Percentiles rank a stretch among this genome's conserved stretches.
phyloP scores from a whole-genome alignment of 2,329 filamentous ascomycete genomes.

The Huntiella decipiens region DNA sequence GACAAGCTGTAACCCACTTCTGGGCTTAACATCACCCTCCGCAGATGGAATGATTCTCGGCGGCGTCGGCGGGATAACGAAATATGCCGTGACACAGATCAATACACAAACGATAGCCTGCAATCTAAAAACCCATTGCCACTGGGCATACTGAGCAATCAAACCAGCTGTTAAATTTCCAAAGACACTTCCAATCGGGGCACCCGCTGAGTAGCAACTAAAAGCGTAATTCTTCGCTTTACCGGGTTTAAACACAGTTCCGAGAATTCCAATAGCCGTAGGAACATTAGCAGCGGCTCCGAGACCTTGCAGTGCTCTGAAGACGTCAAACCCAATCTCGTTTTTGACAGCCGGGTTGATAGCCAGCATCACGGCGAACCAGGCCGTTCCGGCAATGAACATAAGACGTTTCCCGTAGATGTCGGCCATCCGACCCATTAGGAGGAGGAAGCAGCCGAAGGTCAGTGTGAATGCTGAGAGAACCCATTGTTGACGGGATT shows the following conservation, averaged over 20 bases:
- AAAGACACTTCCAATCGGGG: slow-evolving; percentile 43
- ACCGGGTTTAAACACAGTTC: slow-evolving; percentile 46
- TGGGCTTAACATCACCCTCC: not conserved
- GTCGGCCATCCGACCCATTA: slow-evolving; percentile 50
- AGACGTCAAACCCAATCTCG: slow-evolving; percentile 48
- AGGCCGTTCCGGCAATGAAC: slow-evolving; percentile 44
- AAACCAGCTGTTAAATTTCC: slow-evolving; percentile 47
- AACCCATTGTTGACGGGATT: slow-evolving; percentile 44
- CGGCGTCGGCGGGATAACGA: slow-evolving; percentile 38
- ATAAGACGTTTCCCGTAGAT: slow-evolving; percentile 47
- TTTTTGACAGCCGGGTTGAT: slow-evolving; percentile 44
- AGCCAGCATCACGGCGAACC: slow-evolving; percentile 39
- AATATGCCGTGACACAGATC: slow-evolving; percentile 35
- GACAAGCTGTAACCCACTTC: slow-evolving; percentile 5
- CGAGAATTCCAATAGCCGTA: slow-evolving; percentile 51
- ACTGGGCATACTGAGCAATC: slow-evolving; percentile 40
- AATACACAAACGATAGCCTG: slow-evolving; percentile 39
- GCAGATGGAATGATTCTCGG: slow-evolving; percentile 12
- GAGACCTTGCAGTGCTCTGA: slow-evolving; percentile 47
- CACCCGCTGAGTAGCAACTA: slow-evolving; percentile 42
- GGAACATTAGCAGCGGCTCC: slow-evolving; percentile 52
- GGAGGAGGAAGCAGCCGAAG: slow-evolving; percentile 47
- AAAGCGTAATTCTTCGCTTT: slow-evolving; percentile 56
- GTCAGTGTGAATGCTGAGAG: slow-evolving; percentile 45
- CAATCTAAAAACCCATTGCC: slow-evolving; percentile 51